phyloP scores from a whole-genome alignment of 2,329 filamentous ascomycete genomes.

The Alternaria triticimaculans region DNA sequence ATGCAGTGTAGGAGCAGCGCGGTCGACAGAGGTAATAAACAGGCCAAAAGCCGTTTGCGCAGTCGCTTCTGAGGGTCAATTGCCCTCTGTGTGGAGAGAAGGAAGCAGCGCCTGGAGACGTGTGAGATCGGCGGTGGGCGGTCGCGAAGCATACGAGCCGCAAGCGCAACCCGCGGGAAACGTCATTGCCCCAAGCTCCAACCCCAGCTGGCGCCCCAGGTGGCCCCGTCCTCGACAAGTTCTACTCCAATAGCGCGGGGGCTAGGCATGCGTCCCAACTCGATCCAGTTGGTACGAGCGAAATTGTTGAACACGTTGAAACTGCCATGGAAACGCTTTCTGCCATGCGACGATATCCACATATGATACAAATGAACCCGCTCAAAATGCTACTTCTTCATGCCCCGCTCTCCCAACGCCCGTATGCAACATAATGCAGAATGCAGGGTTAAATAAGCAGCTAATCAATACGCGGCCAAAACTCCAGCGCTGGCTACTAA shows the following conservation, averaged over 20 bases:
- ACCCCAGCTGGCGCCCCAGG: slow-evolving; percentile 5
- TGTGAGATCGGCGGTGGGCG: slow-evolving; percentile 31
- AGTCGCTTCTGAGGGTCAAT: slow-evolving; percentile 24
- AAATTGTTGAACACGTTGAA: slow-evolving; percentile 17
- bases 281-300: slow-evolving; percentile 8
- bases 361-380: slow-evolving; percentile 32
- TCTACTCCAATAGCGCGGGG: slow-evolving; percentile 16
- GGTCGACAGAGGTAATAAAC: slow-evolving; percentile 15
- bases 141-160: slow-evolving; percentile 29
- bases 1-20: neutral
- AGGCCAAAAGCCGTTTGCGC: slow-evolving; percentile 11
- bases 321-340: slow-evolving; percentile 13
- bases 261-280: slow-evolving; percentile 13
- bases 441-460: slow-evolving; percentile 28
- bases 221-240: slow-evolving; percentile 13
- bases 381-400: slow-evolving; percentile 25
- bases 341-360: slow-evolving; percentile 15
- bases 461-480: slow-evolving; percentile 31
- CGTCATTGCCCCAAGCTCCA: slow-evolving; percentile 32
- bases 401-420: slow-evolving; percentile 18
- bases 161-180: slow-evolving; percentile 24
- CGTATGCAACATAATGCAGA: slow-evolving; percentile 32
- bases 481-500: slow-evolving; percentile 45
- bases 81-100: slow-evolving; percentile 24
- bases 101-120: slow-evolving; percentile 22